A percentile compares a stretch with the other conserved stretches of the same genome.
Evolutionary conservation across 2,329 filamentous ascomycete genomes (phyloP).

Genomic region (Ceratocystis harringtonii): DNA sequence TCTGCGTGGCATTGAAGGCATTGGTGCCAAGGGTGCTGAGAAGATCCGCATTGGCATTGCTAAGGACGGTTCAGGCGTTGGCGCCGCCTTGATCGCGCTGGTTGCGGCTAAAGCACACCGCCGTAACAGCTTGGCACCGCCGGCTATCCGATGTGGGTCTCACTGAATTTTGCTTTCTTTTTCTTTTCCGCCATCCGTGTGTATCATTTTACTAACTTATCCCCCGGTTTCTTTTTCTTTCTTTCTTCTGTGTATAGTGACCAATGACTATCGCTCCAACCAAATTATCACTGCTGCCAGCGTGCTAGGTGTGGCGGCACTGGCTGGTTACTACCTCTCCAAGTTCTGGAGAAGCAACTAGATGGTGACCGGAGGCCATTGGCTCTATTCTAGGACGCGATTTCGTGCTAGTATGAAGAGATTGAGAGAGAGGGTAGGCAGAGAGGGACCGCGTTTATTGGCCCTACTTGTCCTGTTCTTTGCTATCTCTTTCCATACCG

Average conservation of each 20-base stretch:
- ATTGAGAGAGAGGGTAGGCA: too few species aligned
- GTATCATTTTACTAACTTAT: background rate
- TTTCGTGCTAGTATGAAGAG: too few species aligned
- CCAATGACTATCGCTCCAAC: conserved; percentile 24
- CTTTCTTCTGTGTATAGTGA: conserved; percentile 19
- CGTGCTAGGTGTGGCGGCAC: conserved; percentile 26
- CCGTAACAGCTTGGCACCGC: conserved; percentile 13
- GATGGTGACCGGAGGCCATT: too few species aligned
- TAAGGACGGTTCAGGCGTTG: conserved; percentile 87
- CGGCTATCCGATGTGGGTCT: conserved; percentile 12
- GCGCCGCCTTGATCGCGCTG: conserved; percentile 66
- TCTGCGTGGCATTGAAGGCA: conserved; percentile 57
- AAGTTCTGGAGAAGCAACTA: conserved; percentile 14
- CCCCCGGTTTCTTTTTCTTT: background rate
- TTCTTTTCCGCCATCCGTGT: background rate
- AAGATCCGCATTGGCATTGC: conserved; percentile 88
- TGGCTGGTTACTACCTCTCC: conserved; percentile 25
- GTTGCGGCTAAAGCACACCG: conserved; percentile 45
- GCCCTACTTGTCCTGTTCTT: too few species aligned
- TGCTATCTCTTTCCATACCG: background rate
- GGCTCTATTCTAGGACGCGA: too few species aligned
- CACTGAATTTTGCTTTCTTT: background rate
- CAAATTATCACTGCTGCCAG: conserved; percentile 25
- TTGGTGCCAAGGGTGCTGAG: conserved; percentile 65
- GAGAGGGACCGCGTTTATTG: too few species aligned